Percentiles rank a stretch among this genome's conserved stretches.
These are phyloP conservation scores for Xylariaceae sp. DNA, from an alignment of 2,329 filamentous ascomycete genomes.

Conservation along the genomic window DNA sequence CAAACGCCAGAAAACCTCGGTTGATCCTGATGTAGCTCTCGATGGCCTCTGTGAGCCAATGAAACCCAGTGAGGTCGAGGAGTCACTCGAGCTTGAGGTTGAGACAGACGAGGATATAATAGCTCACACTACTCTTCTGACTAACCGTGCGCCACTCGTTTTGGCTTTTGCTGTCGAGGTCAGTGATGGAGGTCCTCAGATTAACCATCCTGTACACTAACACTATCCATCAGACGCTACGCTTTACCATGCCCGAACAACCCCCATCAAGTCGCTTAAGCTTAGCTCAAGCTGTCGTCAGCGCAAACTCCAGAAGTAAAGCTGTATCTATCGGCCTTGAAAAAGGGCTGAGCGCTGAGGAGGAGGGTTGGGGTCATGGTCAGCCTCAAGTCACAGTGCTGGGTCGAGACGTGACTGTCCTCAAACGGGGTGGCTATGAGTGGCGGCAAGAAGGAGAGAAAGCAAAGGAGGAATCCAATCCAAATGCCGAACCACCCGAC, in stretches of 20 bases:
- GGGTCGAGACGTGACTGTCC: constrained; percentile 67
- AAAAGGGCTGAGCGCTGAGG: constrained; percentile 59
- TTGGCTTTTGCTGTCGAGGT: constrained; percentile 47
- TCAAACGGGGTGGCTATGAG: constrained; percentile 74
- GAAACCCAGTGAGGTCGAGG: constrained; percentile 58
- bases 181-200: no score
- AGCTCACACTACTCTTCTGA: constrained; percentile 55
- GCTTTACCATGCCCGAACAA: constrained; percentile 81
- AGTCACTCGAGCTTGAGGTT: constrained; percentile 57
- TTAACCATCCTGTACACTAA: no score
- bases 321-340: constrained; percentile 72
- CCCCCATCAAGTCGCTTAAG: constrained; percentile 80
- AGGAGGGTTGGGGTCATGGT: constrained; percentile 69
- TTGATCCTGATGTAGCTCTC: constrained; percentile 24
- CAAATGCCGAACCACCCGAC: no score
- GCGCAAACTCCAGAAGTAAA: constrained; percentile 73
- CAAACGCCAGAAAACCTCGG: constrained; percentile 33
- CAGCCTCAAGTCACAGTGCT: constrained; percentile 71
- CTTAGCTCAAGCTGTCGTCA: constrained; percentile 78
- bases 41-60: constrained; percentile 31
- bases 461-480: constrained; percentile 16
- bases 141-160: constrained; percentile 78
- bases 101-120: constrained; percentile 57
- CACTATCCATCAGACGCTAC: no score
- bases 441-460: constrained; percentile 43